Evolutionary conservation across 1,284 basidiomycete species (phyloP).

Genomic region (Sanguinoderma infundibulare): DNA sequence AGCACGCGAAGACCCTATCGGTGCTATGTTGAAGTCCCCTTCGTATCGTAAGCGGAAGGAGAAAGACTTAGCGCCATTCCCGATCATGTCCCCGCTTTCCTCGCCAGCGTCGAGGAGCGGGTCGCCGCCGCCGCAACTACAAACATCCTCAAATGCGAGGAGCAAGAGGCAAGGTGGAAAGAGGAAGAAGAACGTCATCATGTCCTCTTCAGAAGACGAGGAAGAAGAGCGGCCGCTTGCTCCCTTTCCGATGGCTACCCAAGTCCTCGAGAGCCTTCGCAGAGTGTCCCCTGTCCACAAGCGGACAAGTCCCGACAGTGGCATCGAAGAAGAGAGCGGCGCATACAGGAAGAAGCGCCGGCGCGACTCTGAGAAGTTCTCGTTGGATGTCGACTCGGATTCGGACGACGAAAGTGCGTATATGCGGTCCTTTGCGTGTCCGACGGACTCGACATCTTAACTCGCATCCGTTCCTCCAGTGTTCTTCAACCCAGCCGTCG

Average conservation of each 20-base stretch:
- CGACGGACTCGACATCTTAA: constrained; percentile 1
- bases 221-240: constrained; percentile 25
- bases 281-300: constrained; percentile 36
- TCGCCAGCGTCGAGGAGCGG: constrained; percentile 13
- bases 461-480: constrained; percentile 33
- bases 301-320: constrained; percentile 39
- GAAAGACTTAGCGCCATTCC: constrained; percentile 5
- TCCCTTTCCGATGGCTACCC: constrained; percentile 58
- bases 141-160: neutral
- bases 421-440: neutral
- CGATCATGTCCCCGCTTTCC: constrained; percentile 20
- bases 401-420: constrained; percentile 33
- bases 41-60: neutral
- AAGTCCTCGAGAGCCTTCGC: constrained; percentile 43
- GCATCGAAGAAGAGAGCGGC: constrained; percentile 32
- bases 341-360: constrained; percentile 35
- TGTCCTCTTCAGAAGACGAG: constrained; percentile 20
- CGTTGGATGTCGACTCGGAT: constrained; percentile 24
- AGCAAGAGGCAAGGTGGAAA: neutral
- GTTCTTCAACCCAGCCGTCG: constrained; percentile 47
- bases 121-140: constrained; percentile 5
- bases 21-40: constrained; percentile 11
- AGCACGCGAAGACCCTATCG: constrained; percentile 2
- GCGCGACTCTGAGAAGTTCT: constrained; percentile 3
- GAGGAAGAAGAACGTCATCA: constrained; percentile 9